A percentile compares a stretch with the other conserved stretches of the same genome.
phyloP scores from a whole-genome alignment of 2,329 filamentous ascomycete species.

The Penicillium sp. region DNA sequence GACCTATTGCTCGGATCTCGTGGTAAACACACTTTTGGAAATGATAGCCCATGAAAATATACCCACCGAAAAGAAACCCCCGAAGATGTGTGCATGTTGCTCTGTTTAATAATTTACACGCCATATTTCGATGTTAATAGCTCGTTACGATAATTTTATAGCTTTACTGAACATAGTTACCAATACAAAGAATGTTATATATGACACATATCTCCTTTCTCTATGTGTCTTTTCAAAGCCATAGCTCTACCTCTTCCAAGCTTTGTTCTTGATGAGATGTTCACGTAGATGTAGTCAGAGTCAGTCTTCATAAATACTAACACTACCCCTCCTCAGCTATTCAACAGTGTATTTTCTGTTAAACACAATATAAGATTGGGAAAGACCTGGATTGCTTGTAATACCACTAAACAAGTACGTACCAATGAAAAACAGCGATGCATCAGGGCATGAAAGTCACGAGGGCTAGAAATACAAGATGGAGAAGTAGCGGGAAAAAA shows the following conservation, averaged over 20 bases:
- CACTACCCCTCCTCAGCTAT: background rate
- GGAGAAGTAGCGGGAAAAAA: background rate
- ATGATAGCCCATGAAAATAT: background rate
- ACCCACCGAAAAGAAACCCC: background rate
- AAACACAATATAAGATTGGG: background rate
- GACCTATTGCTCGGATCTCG: slow-evolving; percentile 48
- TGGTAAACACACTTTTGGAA: slow-evolving; percentile 39
- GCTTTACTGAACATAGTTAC: background rate
- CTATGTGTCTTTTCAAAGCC: background rate
- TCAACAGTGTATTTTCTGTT: background rate
- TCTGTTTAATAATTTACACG: background rate
- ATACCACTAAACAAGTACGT: slow-evolving; percentile 4
- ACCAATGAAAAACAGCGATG: background rate
- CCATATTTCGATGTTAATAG: too few relatives aligned
- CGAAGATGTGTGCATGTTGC: background rate
- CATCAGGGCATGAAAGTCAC: slow-evolving; percentile 4
- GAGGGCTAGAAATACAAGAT: slow-evolving; percentile 7
- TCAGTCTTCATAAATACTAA: background rate
- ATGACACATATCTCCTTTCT: background rate
- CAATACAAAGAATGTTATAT: background rate
- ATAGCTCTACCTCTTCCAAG: background rate
- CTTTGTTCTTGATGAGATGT: background rate
- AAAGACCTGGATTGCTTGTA: slow-evolving; percentile 1
- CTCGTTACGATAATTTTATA: background rate
- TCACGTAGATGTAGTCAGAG: background rate